Evolutionary conservation across 208 protist genomes (phyloP).

Genomic region (Leishmania tropica): DNA sequence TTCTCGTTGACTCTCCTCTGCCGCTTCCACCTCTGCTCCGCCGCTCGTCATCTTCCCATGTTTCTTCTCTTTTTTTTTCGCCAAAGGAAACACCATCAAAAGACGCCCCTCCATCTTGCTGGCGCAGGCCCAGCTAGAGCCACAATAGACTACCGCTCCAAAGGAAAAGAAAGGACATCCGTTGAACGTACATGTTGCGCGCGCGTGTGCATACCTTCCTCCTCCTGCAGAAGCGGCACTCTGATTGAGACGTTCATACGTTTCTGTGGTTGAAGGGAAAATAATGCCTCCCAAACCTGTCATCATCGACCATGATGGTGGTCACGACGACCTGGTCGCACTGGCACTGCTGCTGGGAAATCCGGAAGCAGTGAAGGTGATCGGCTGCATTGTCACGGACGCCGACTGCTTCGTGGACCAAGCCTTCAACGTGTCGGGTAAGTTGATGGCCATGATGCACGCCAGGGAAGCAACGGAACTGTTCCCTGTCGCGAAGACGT

Average conservation of each 20-base stretch:
- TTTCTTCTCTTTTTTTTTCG: not conserved
- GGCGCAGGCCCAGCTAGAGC: not conserved
- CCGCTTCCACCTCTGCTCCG: not conserved
- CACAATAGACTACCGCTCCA: not conserved
- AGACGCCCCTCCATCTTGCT: not conserved
- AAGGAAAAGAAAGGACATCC: not conserved
- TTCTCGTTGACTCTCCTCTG: not conserved
- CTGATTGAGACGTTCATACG: not conserved
- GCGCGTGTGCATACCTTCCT: too few relatives aligned
- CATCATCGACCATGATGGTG: conserved; percentile 89
- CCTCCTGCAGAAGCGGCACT: not conserved
- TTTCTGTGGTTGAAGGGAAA: not conserved
- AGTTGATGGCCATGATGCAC: conserved; percentile 82
- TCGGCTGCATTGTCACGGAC: conserved; percentile 82
- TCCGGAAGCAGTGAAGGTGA: conserved; percentile 74
- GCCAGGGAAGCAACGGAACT: conserved; percentile 35
- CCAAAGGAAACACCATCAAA: not conserved
- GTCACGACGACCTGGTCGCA: conserved; percentile 85
- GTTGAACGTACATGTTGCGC: not conserved
- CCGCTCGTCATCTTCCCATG: not conserved
- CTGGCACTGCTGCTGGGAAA: conserved; percentile 75
- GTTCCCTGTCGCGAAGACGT: conserved; percentile 77
- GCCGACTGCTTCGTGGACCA: conserved; percentile 86
- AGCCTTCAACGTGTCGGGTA: conserved; percentile 73
- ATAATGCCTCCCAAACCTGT: conserved; percentile 49